These are phyloP conservation scores for Sporisorium reilianum DNA, from an alignment of 1,284 basidiomycete species.

Conservation along the genomic window DNA sequence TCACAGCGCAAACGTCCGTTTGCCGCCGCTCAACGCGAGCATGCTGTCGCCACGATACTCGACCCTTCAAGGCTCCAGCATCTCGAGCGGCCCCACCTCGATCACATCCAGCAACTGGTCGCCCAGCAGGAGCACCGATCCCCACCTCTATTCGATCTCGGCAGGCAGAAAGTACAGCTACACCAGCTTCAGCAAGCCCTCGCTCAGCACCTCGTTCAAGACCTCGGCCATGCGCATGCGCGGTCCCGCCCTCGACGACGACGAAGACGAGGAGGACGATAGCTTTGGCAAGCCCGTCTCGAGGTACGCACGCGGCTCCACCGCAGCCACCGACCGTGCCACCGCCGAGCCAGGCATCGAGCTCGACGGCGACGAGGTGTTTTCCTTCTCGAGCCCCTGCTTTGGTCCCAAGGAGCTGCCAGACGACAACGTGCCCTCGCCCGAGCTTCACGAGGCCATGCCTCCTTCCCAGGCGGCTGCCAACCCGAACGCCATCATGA, in stretches of 20 bases:
- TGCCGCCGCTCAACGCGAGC: constrained; percentile 47
- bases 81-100: constrained; percentile 53
- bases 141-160: constrained; percentile 56
- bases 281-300: constrained; percentile 47
- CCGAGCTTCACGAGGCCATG: constrained; percentile 43
- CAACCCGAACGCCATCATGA: constrained; percentile 45
- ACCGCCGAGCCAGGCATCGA: constrained; percentile 42
- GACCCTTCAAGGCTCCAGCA: constrained; percentile 46
- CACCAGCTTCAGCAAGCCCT: constrained; percentile 53
- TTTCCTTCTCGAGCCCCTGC: constrained; percentile 62
- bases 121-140: constrained; percentile 49
- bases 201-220: constrained; percentile 60
- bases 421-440: constrained; percentile 41
- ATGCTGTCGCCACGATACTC: constrained; percentile 49
- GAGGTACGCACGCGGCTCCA: constrained; percentile 25
- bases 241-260: constrained; percentile 45
- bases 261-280: constrained; percentile 53
- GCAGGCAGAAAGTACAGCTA: constrained; percentile 50
- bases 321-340: constrained; percentile 20
- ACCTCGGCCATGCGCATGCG: constrained; percentile 61
- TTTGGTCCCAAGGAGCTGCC: constrained; percentile 56
- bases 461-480: constrained; percentile 32
- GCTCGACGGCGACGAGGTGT: constrained; percentile 59
- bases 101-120: constrained; percentile 55
- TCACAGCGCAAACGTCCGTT: constrained; percentile 27